Conservation (phyloP, 495 filamentous ascomycete genomes). For the Aspergillus cristatus region DNA sequence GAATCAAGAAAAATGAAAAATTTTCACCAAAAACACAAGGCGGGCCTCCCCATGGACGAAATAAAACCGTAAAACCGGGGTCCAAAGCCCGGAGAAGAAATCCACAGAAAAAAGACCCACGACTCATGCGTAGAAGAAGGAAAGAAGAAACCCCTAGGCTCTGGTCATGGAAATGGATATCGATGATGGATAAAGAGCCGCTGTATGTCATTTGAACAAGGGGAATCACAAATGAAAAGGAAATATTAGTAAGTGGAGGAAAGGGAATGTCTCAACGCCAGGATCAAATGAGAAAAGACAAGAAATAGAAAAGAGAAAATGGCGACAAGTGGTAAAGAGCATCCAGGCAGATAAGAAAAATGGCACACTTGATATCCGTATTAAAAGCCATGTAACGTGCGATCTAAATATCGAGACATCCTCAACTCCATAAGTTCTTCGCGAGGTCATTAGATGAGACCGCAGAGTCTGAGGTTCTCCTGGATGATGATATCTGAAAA, state of each 20-base stretch:
- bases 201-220: slow-evolving; percentile 32
- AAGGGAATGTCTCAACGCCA: slow-evolving; percentile 37
- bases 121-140: slow-evolving; percentile 5
- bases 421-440: slow-evolving; percentile 24
- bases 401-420: slow-evolving; percentile 29
- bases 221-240: slow-evolving; percentile 9
- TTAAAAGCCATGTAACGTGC: slow-evolving; percentile 25
- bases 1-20: slow-evolving; percentile 1
- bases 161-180: slow-evolving; percentile 31
- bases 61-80: slow-evolving; percentile 1
- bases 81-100: not conserved
- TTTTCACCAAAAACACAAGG: slow-evolving; percentile 1
- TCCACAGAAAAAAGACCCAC: slow-evolving; percentile 5
- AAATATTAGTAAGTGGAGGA: slow-evolving; percentile 15
- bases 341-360: slow-evolving; percentile 13
- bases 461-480: slow-evolving; percentile 96
- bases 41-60: slow-evolving; percentile 7
- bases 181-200: slow-evolving; percentile 29
- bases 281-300: slow-evolving; percentile 17
- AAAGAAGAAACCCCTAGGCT: slow-evolving; percentile 17
- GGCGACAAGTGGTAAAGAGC: slow-evolving; percentile 19
- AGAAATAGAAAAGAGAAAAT: slow-evolving; percentile 14
- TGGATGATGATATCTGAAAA: slow-evolving; percentile 95
- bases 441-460: slow-evolving; percentile 74
- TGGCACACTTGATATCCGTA: slow-evolving; percentile 8